Evolutionary conservation across 345 rosid species (phyloP).

Genomic region (Salix brachista): DNA sequence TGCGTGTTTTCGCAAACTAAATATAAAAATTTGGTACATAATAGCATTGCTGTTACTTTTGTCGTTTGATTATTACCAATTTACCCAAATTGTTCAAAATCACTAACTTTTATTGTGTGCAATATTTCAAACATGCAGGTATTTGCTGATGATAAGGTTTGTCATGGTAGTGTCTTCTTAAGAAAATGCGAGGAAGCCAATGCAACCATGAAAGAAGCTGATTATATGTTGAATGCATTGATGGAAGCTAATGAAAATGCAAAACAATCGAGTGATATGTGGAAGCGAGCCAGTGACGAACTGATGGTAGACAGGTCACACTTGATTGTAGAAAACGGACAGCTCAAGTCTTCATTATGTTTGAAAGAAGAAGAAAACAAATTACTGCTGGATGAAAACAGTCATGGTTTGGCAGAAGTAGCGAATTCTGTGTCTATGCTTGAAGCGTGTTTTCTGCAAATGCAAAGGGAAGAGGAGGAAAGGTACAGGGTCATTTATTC

Average conservation of each 20-base stretch:
- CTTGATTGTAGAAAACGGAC: slow-evolving; percentile 52
- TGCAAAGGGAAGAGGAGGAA: slow-evolving; percentile 55
- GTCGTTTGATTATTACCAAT: not conserved
- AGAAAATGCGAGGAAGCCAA: slow-evolving; percentile 61
- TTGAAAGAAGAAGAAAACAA: slow-evolving; percentile 54
- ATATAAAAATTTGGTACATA: not conserved
- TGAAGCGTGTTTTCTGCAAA: slow-evolving; percentile 51
- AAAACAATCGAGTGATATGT: slow-evolving; percentile 42
- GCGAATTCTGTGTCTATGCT: slow-evolving; percentile 51
- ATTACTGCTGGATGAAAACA: slow-evolving; percentile 41
- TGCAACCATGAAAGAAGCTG: slow-evolving; percentile 75
- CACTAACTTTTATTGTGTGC: slow-evolving; percentile 4
- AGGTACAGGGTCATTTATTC: slow-evolving; percentile 42
- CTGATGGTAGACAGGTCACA: slow-evolving; percentile 44
- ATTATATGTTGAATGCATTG: slow-evolving; percentile 55
- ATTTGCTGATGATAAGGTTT: slow-evolving; percentile 34
- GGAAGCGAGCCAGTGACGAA: slow-evolving; percentile 56
- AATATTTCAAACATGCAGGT: slow-evolving; percentile 37
- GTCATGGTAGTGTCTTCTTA: slow-evolving; percentile 44
- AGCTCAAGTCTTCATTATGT: slow-evolving; percentile 45
- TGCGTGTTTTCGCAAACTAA: not conserved
- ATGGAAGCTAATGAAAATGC: slow-evolving; percentile 60
- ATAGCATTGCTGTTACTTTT: not conserved
- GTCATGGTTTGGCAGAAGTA: slow-evolving; percentile 39
- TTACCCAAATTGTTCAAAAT: not conserved